Evolutionary conservation across 2,329 filamentous ascomycete genomes (phyloP), one percentile per base, ranked within the genome.

Genomic region (Zymoseptoria pseudotritici): DNA sequence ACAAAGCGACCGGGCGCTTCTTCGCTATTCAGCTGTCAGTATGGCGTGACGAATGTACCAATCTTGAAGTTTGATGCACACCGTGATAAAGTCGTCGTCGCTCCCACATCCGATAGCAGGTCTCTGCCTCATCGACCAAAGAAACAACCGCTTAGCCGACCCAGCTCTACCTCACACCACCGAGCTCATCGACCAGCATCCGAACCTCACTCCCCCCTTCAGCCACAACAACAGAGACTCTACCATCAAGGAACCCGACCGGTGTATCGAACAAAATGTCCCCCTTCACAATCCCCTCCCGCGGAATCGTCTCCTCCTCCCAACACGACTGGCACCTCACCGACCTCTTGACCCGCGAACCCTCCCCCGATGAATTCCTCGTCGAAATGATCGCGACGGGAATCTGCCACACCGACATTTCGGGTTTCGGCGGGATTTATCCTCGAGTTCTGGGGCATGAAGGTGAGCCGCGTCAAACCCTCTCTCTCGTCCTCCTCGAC

Each of bases 361-460:
- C 66, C 4, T 46, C 42, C 10, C 54, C 60, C 54, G 74, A 79
- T 50, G 80, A 83, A 65, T 70, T 81, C 0, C 71, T 82, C 0
- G 75, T 83, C 4, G 76, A 79, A 31, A 78, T 83, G 53, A 70
- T 81, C 5, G 79, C 80, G 0, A 78, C 78, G 0, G 81, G 81
- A 0, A 76, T 83, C 53, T 83, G 81, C 58, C 81, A 83, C 58
- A 80, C 80, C 0, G 81, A 83, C 58, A 61, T 66, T 46, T 58
- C 63, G 20, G 60, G 65, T 50, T 59, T 63, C 46, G 63, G 61
- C 9, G 57, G 61, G 8, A 66, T 67, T 17, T 66, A 66, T 26
- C 67, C 67, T 13, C 60, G 67, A 9, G 63, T 69, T 2, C 56
- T 68, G 9, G 67, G 67, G 3, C 67, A 70, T 24, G 67, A 70